Conservation (phyloP, 176 grass and related monocot species). For the Zoysia japonica region DNA sequence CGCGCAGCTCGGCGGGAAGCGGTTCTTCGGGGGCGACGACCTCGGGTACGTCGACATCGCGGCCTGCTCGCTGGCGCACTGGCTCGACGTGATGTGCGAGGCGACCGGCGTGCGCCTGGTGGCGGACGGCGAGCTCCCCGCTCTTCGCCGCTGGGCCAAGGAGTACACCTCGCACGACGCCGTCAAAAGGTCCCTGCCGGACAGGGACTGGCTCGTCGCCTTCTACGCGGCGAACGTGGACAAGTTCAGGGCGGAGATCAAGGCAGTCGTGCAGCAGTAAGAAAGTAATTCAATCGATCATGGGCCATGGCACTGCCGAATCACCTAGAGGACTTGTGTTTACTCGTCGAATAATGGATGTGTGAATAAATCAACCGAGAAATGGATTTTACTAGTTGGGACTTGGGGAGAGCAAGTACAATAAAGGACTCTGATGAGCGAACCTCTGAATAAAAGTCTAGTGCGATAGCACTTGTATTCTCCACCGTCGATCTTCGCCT, state of each 20-base stretch:
- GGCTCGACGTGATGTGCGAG: neutral
- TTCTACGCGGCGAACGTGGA: neutral
- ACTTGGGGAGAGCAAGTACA: no score
- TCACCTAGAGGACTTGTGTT: no score
- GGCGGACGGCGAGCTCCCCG: neutral
- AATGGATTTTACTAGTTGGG: no score
- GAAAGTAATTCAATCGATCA: no score
- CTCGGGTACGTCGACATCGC: conserved; percentile 12
- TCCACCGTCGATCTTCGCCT: no score
- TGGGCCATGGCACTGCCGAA: no score
- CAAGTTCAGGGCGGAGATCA: neutral
- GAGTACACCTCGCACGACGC: neutral
- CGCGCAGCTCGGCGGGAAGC: neutral
- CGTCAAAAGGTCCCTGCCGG: neutral
- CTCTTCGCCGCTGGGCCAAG: neutral
- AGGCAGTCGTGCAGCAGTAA: neutral
- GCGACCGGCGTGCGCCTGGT: neutral
- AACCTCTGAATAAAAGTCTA: no score
- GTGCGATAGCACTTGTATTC: no score
- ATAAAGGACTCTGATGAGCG: no score
- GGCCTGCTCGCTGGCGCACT: neutral
- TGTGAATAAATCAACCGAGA: no score
- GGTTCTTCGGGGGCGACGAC: conserved; percentile 22
- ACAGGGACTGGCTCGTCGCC: neutral
- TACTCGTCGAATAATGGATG: neutral